Evolutionary conservation across 768 basidiomycete genomes (phyloP), one percentile per base, ranked within the genome.

Genomic region (Lactarius evosmus): DNA sequence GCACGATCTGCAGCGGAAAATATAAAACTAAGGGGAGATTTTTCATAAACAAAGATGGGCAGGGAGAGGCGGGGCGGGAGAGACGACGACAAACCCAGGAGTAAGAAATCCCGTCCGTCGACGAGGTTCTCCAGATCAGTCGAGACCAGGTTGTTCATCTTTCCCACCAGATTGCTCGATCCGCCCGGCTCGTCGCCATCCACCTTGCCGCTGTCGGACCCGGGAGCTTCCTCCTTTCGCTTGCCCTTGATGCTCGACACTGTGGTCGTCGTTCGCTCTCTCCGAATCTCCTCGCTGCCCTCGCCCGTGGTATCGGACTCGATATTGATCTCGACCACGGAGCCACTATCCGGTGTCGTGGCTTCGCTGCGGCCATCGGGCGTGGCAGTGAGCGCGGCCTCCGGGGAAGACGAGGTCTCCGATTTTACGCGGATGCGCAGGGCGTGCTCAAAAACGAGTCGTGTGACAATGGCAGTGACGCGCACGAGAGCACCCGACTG

Each of bases 61-160:
- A 67, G n/a, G 22, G 11, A 7, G 16, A 5, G 14, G 5, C 2
- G 5, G 17, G 27, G 32, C 9, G 56, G 9, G 29, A 7, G 14
- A 51, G 36, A 2, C 1, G 8, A 33, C 11, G 17, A 62, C 69
- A 3, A 40, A 70, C 61, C 22, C n/a, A 67, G 33, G 6, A 65
- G 53, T 14, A 61, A 49, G 49, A 72, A 72, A 54, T 73, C 70
- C 14, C 72, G 70, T 27, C 70, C 74, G 2, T 69, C 63, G 14
- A 69, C 53, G 25, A 76, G 55, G 36, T 70, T 71, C 54, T 65
- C 69, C 50, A 83, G 69, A 73, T 92, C 90, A 2, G 85, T 85
- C 8, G 88, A 85, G 34, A 89, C 82, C 12, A 91, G 75, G 60
- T 90, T 92, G 72, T 88, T 92, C 71, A 93, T 85, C 71, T 84